phyloP scores from a whole-genome alignment of 2,329 filamentous ascomycete genomes.

The Clonostachys rhizophaga region DNA sequence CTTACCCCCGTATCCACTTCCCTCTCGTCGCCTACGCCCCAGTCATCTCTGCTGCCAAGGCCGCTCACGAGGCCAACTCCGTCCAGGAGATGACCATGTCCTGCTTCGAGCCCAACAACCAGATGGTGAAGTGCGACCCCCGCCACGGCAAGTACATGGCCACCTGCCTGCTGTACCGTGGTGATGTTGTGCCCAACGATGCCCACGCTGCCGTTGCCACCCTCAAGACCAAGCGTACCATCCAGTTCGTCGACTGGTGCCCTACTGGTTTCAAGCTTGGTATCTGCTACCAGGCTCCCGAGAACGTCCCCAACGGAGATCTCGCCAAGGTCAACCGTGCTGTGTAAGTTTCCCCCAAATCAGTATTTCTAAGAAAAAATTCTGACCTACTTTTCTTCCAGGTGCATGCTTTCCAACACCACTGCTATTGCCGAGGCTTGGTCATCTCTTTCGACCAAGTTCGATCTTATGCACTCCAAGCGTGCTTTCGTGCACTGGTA shows the following conservation, averaged over 20 bases:
- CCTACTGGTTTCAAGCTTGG: constrained; percentile 99
- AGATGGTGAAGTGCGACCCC: constrained; percentile 99
- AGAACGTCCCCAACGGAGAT: constrained; percentile 94
- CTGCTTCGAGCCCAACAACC: constrained; percentile 99
- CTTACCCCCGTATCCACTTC: constrained; percentile 99
- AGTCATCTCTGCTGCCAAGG: constrained; percentile 91
- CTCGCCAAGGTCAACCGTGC: constrained; percentile 97
- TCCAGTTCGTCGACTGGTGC: constrained; percentile 99
- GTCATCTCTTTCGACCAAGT: constrained; percentile 94
- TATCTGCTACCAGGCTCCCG: constrained; percentile 98
- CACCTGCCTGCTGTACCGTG: constrained; percentile 95
- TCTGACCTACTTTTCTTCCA: constrained; percentile 21
- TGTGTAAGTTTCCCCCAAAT: constrained; percentile 62
- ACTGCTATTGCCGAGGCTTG: constrained; percentile 98
- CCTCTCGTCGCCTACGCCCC: constrained; percentile 95
- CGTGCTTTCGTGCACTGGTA: constrained; percentile 99
- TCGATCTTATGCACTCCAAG: constrained; percentile 99
- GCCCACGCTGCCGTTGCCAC: constrained; percentile 88
- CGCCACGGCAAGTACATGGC: constrained; percentile 99
- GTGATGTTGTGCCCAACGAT: constrained; percentile 96
- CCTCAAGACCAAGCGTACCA: constrained; percentile 98
- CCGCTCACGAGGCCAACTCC: constrained; percentile 95
- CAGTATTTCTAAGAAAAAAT: background rate
- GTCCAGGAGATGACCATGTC: constrained; percentile 98
- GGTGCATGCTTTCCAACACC: constrained; percentile 98